Evolutionary conservation across 2,329 filamentous ascomycete species (phyloP).

Genomic region (Scortechinia acanthostroma): DNA sequence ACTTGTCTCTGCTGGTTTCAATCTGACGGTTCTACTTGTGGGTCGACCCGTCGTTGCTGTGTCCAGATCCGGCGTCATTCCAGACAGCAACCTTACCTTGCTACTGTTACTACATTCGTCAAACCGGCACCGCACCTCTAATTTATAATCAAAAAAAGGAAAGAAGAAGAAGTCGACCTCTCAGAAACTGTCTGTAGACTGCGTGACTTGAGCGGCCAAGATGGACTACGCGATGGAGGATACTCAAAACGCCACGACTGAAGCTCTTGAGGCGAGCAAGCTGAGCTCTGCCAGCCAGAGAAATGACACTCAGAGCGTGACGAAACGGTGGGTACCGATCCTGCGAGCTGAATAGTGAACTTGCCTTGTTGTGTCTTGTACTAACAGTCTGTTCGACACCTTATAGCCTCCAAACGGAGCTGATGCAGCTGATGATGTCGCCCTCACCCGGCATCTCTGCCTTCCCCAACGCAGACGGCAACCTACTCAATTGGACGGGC

Average conservation of each 20-base stretch:
- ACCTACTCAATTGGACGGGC: slow-evolving; percentile 85
- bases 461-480: slow-evolving; percentile 83
- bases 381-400: not conserved
- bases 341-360: too few species aligned
- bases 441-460: slow-evolving; percentile 89
- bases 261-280: not conserved
- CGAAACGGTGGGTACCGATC: not conserved
- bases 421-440: slow-evolving; percentile 95
- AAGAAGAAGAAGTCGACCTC: too few species aligned
- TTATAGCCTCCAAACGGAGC: slow-evolving; percentile 81
- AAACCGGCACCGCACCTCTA: too few species aligned
- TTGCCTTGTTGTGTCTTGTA: not conserved
- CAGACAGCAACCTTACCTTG: slow-evolving; percentile 2
- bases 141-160: too few species aligned
- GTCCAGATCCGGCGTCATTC: slow-evolving; percentile 1
- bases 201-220: not conserved
- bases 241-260: not conserved
- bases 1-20: too few species aligned
- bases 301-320: slow-evolving; percentile 1
- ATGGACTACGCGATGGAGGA: slow-evolving; percentile 2
- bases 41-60: too few species aligned
- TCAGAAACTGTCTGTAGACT: too few species aligned
- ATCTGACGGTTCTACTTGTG: too few species aligned
- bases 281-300: not conserved
- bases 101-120: not conserved